Evolutionary conservation across 2,329 filamentous ascomycete genomes (phyloP), one percentile per base, ranked within the genome.

Genomic region (Epichloe brachyelytri): DNA sequence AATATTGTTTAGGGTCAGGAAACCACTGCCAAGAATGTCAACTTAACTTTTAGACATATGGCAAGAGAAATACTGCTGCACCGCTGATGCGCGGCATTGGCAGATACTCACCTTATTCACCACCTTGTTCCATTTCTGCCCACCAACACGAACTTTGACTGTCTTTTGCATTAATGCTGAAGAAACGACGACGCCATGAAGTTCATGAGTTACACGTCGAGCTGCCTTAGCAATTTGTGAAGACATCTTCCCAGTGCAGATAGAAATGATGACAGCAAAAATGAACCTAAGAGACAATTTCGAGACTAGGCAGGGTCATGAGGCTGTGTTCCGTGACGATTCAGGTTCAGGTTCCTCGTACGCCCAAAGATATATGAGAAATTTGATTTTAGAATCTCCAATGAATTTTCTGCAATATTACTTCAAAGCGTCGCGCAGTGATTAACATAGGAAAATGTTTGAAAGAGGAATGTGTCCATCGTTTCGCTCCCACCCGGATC

Each of bases 161-260:
- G 86, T 89, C 68, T 83, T 86, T 53, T 80, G 70, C 83, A 89
- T 89, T 53, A 83, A 75, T 19, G 86, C 87, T 6, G 86, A 81
- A 41, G 85, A 88, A 47, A 90, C 79, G 22, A 91, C 87, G 40
- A 91, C 79, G 55, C 85, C 85, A 54, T 76, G 74, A 52, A 80
- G 63, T 60, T 79, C 73, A 53, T 74, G 72, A 48, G 70, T 72
- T 47, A 72, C 71, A 50, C 65, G 67, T 50, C 68, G 68, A 51
- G 71, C 68, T 36, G 69, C 69, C 55, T 65, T 68, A 19, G 65
- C 65, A n/a, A 68, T 59, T 55, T 65, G 66, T 10, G 67, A 67
- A 17, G 71, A 68, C 71, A 74, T 73, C 5, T 4, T 55, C 15
- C 10, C 8, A 26, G n/a, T 11, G 30, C 3, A 41, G 12, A n/a